Base-by-base conservation (phyloP, 2,329 filamentous ascomycete genomes). In the Aureobasidium sp. region DNA sequence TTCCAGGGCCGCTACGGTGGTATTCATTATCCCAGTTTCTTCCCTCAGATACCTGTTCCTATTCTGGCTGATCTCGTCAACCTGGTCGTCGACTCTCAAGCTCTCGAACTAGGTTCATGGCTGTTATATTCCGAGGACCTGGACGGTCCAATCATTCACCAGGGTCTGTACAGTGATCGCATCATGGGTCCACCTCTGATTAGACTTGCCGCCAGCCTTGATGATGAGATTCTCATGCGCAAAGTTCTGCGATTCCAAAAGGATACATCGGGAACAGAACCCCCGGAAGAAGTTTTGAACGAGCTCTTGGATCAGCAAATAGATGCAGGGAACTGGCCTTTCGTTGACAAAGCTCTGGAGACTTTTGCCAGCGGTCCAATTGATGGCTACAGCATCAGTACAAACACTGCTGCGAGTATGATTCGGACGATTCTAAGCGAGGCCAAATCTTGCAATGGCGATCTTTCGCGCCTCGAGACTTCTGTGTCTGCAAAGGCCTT, bases 141-240 rank as follows among this genome's bases (percentile, higher is more conserved):
- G 15, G 82, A 84, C 66, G 82, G 81, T 0, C 81, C 82, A n/a
- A 64, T 81, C 2, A 82, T 86, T 27, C 71, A 76, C 25, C 66
- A 69, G 14, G 67, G 69, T 22, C 65, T 77, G 29, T 84, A 83
- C 66, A 68, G 68, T 2, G 72, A 82, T 64, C 76, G 76, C 34
- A 72, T 73, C 52, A 72, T 86, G 27, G 76, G 79, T 2, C 78
- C 82, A 14, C 77, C 82, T 0, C 72, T 86, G 31, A 74, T 84
- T 37, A 78, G 80, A 20, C 85, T 83, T 66, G 83, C 82, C 7
- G 73, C 77, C 12, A 77, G 78, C 20, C 79, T 79, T 12, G 72
- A 77, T 42, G 78, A 85, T 64, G 70, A 66, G 39, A 47, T 57
- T 9, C 67, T 78, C 7, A 66, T 74, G 41, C 47, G 63, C 39